Conservation (phyloP, 202 grass and related monocot genomes). For the Miscanthus sacchariflorus region DNA sequence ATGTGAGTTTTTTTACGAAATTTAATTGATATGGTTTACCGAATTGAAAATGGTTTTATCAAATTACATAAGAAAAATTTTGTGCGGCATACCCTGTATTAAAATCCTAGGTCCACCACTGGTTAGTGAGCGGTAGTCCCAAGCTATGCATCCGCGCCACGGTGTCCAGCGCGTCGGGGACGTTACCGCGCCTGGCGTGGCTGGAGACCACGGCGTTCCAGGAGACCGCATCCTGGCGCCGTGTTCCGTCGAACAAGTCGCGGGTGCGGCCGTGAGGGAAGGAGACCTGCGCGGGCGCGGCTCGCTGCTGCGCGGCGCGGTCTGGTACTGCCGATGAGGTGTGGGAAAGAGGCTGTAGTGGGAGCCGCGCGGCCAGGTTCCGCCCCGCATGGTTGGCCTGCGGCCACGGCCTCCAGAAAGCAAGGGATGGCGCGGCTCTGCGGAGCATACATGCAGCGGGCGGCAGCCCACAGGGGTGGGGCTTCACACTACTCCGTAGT, state of each 20-base stretch:
- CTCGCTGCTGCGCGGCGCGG: not conserved
- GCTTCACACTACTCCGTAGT: too few relatives aligned
- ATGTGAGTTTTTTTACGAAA: too few relatives aligned
- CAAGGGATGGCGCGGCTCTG: constrained; percentile 16
- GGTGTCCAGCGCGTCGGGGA: constrained; percentile 18
- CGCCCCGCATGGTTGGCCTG: not conserved
- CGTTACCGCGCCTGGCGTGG: constrained; percentile 32
- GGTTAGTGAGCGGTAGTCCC: not conserved
- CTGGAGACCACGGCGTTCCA: constrained; percentile 53
- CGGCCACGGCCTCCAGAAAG: constrained; percentile 1
- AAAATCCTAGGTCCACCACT: too few relatives aligned
- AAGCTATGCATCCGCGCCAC: constrained; percentile 46
- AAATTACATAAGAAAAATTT: too few relatives aligned
- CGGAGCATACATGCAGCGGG: constrained; percentile 36
- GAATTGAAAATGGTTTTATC: too few relatives aligned
- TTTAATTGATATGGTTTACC: too few relatives aligned
- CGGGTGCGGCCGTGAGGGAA: constrained; percentile 4
- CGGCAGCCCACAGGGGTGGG: not conserved
- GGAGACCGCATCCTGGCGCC: constrained; percentile 26
- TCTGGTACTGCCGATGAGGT: not conserved
- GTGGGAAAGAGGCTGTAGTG: not conserved
- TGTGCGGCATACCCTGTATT: too few relatives aligned
- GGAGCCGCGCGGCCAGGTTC: not conserved
- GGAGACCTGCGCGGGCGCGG: not conserved
- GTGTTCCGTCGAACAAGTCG: constrained; percentile 63